Evolutionary conservation across 257 asterid genomes (phyloP).

Genomic region (Nicotiana otophora): DNA sequence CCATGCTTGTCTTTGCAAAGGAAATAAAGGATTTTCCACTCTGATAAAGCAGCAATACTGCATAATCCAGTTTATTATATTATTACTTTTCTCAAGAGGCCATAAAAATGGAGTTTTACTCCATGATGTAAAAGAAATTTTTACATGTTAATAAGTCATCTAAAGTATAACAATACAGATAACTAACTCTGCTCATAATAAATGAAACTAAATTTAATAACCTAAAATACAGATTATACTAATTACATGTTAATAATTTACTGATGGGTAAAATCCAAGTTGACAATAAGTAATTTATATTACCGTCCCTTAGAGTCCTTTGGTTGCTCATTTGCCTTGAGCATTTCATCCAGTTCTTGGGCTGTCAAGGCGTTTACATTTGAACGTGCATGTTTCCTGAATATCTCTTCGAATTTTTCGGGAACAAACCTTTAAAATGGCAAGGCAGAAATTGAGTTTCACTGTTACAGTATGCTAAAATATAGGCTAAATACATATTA

Average conservation of each 20-base stretch:
- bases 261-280: too few species aligned
- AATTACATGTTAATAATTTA: not conserved
- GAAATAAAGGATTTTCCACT: constrained; percentile 62
- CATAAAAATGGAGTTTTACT: not conserved
- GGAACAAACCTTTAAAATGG: constrained; percentile 45
- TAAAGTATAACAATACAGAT: too few species aligned
- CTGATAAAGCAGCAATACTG: constrained; percentile 63
- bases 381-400: constrained; percentile 45
- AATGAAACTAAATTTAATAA: too few species aligned
- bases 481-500: too few species aligned
- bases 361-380: constrained; percentile 46
- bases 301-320: constrained; percentile 81
- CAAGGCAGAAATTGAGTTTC: not conserved
- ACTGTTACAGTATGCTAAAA: not conserved
- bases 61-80: not conserved
- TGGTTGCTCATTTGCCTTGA: constrained; percentile 59
- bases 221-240: too few species aligned
- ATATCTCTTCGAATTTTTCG: constrained; percentile 66
- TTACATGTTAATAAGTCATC: too few species aligned
- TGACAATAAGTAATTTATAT: not conserved
- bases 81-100: not conserved
- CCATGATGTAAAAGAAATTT: too few species aligned
- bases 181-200: too few species aligned
- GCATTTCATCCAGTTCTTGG: constrained; percentile 43
- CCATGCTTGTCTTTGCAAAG: constrained; percentile 77